Conservation (phyloP, 2,329 filamentous ascomycete species). For the Curvularia hawaiiensis region DNA sequence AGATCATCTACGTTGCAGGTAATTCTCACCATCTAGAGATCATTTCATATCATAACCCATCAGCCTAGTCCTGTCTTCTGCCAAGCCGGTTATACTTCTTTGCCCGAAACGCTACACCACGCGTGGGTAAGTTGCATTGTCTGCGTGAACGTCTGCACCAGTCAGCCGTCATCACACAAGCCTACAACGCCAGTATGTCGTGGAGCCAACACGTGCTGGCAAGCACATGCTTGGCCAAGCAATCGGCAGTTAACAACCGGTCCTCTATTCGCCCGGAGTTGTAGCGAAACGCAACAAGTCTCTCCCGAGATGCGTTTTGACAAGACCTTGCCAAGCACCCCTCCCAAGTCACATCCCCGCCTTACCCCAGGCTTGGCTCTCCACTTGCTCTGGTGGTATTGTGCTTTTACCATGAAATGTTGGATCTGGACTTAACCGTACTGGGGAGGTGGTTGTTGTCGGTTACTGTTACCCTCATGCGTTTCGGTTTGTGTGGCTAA, state of each 20-base stretch:
- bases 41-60: neutral
- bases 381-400: neutral
- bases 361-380: slow-evolving; percentile 2
- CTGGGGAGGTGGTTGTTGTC: neutral
- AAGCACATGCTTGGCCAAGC: neutral
- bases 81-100: too few relatives aligned
- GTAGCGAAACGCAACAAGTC: neutral
- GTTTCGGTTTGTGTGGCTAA: neutral
- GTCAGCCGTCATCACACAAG: neutral
- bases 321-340: neutral
- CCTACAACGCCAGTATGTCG: neutral
- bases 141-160: neutral
- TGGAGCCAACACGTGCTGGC: neutral
- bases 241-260: neutral
- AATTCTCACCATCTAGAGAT: neutral
- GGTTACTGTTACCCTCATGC: neutral
- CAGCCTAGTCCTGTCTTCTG: neutral
- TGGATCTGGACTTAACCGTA: neutral
- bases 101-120: too few relatives aligned
- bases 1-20: neutral
- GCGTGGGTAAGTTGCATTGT: too few relatives aligned
- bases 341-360: neutral
- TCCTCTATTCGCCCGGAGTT: neutral
- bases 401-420: neutral
- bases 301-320: neutral